Base-by-base conservation (phyloP, 352 stramenopile genomes). In the Phytophthora aleatoria region DNA sequence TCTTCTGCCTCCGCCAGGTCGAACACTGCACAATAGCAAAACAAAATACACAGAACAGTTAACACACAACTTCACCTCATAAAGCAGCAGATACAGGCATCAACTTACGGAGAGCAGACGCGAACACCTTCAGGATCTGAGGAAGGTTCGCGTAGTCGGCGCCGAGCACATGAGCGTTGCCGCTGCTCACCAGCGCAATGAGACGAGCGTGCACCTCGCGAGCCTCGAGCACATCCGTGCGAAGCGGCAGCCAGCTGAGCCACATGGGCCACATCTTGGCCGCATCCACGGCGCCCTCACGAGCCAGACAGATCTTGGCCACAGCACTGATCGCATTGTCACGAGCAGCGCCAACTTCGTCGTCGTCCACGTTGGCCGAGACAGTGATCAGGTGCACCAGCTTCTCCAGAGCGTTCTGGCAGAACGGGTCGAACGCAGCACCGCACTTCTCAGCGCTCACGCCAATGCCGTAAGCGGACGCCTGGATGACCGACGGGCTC, bases 281-380 rank as follows among this genome's bases (percentile, higher is more conserved):
- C n/a, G 61, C 73, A 51, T 94, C 82, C 16, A 93, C 77, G 31
- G 70, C 63, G 49, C 62, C 52, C n/a, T 90, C 75, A n/a, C 79
- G 77, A 30, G 67, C 63, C 12, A 90, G 57, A 11, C 80, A 74
- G 50, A 95, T 92, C 74, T 95, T 95, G 56, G 80, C 69, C n/a
- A 95, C 82, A 8, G 87, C 83, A 57, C 83, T 93, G 41, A 93
- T 77, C 45, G 83, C 83, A 54, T 95, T 95, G 73, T 95, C 87
- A 16, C 85, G 83, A 10, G 87, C 87, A 5, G 87, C 83, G 9
- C 74, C 55, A 60, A 86, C 77, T 41, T 93, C 79, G 16, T 85
- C 75, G 44, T 91, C 78, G 26, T 87, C 77, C 15, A 79, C 78
- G 11, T 72, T 74, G 24, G 69, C 66, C 38, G 81, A 78, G 20